A percentile compares a stretch with the other conserved stretches of the same genome.
phyloP scores from a whole-genome alignment of 73 alveolate genomes.

The Urostyla sp. region DNA sequence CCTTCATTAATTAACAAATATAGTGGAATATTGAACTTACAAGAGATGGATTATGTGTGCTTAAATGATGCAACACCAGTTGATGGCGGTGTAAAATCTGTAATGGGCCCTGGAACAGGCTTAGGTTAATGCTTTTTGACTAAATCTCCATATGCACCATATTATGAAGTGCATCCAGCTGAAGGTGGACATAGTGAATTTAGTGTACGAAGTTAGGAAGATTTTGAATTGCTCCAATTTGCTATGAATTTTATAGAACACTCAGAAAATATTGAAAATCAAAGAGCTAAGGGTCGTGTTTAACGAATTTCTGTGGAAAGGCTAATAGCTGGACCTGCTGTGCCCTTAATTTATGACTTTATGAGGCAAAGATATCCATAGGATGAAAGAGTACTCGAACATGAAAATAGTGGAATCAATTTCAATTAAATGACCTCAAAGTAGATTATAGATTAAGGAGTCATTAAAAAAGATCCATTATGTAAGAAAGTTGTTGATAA shows the following conservation, averaged over 20 bases:
- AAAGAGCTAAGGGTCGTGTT: constrained; percentile 30
- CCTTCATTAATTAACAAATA: not conserved
- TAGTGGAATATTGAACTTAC: constrained; percentile 56
- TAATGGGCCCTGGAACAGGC: constrained; percentile 78
- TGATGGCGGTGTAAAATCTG: constrained; percentile 38
- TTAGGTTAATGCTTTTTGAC: constrained; percentile 57
- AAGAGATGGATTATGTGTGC: constrained; percentile 23
- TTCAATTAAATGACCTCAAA: constrained; percentile 12
- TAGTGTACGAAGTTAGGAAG: constrained; percentile 30
- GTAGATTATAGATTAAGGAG: not conserved
- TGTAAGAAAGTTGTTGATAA: constrained; percentile 43
- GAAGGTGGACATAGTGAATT: constrained; percentile 77
- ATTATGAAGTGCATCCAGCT: constrained; percentile 59
- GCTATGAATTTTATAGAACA: constrained; percentile 32
- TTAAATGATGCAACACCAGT: constrained; percentile 31
- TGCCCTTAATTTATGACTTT: constrained; percentile 68
- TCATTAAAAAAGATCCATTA: constrained; percentile 36
- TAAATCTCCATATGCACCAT: not conserved
- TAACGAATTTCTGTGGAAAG: constrained; percentile 65
- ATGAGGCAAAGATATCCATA: constrained; percentile 37
- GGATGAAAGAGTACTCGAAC: constrained; percentile 40
- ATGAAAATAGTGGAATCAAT: not conserved
- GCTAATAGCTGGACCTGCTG: constrained; percentile 74
- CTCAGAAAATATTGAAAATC: constrained; percentile 19
- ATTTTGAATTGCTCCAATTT: constrained; percentile 42